phyloP scores from a whole-genome alignment of 2,329 filamentous ascomycete genomes.

The Curvularia verruculosa region DNA sequence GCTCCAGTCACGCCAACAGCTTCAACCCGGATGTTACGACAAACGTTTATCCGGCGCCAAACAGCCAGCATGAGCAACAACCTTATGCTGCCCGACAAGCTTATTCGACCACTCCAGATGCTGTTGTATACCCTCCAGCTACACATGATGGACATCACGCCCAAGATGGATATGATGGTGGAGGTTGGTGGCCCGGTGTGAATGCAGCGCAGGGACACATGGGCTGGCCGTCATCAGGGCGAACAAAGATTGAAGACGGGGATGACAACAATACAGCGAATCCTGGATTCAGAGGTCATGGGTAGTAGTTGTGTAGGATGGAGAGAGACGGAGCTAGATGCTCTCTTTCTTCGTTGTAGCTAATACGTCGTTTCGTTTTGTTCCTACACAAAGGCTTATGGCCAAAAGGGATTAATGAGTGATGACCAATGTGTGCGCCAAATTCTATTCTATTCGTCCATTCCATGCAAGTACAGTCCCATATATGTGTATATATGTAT shows the following conservation, averaged over 20 bases:
- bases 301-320: background rate
- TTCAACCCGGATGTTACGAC: conserved; percentile 14
- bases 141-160: conserved; percentile 9
- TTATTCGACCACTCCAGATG: conserved; percentile 6
- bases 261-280: background rate
- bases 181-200: conserved; percentile 17
- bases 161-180: conserved; percentile 10
- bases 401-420: no score
- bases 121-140: conserved; percentile 1
- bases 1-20: conserved; percentile 24
- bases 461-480: no score
- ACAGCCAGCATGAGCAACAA: conserved; percentile 1
- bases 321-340: no score
- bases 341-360: no score
- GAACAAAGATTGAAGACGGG: background rate
- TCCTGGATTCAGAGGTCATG: background rate
- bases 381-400: no score
- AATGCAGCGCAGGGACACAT: conserved; percentile 11
- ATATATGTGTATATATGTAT: no score
- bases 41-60: conserved; percentile 11
- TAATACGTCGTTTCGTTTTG: no score
- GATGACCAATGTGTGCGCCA: no score
- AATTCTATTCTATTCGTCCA: no score
- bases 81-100: conserved; percentile 8
- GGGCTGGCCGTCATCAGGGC: conserved; percentile 9